Evolutionary conservation across 2,329 filamentous ascomycete genomes (phyloP), one percentile per base, ranked within the genome.

Genomic region (Neophaeococcomyces mojaviensis): DNA sequence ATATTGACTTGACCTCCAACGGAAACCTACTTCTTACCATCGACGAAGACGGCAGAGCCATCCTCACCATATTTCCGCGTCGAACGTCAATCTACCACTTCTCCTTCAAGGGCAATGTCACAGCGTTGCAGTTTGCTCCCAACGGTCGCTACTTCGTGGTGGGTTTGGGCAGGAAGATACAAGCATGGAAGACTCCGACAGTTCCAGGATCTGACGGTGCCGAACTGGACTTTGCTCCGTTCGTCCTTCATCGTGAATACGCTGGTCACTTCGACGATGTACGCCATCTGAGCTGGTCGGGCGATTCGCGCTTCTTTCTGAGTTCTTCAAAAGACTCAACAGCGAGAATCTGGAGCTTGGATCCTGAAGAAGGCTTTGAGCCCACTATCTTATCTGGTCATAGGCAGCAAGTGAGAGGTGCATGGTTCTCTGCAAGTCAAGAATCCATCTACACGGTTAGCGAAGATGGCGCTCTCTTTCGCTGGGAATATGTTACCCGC

Each of bases 381-480:
- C 88, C 90, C 1, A 98, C 92, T 1, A 87, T 89, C 13, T 70
- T 98, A 51, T 84, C 88, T 3, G 92, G 92, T 1, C 94, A 98
- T 67, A 82, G 88, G 62, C 88, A 96, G 65, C 83, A 79, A 13
- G 86, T 98, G 2, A 76, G 94, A 45, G 87, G 84, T n/a, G 89
- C 89, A n/a, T 98, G 88, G 81, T 98, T 98, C 62, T 94, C 89
- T 1, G 82, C 84, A 51, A 82, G 94, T 57, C 92, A 98, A 63
- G 94, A 98, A 68, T 87, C 80, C 35, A 94, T 98, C 44, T 98
- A 92, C 63, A 97, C 92, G 0, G 81, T 95, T 53, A 96, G 90
- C 67, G 94, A 94, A 64, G 94, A 98, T 64, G 94, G 92, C n/a
- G 89, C 92, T 2, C 76, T 97, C 1, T 97, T 97, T 59, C 79